phyloP scores from a whole-genome alignment of 176 grass and related monocot species.

The Panicum miliaceum region DNA sequence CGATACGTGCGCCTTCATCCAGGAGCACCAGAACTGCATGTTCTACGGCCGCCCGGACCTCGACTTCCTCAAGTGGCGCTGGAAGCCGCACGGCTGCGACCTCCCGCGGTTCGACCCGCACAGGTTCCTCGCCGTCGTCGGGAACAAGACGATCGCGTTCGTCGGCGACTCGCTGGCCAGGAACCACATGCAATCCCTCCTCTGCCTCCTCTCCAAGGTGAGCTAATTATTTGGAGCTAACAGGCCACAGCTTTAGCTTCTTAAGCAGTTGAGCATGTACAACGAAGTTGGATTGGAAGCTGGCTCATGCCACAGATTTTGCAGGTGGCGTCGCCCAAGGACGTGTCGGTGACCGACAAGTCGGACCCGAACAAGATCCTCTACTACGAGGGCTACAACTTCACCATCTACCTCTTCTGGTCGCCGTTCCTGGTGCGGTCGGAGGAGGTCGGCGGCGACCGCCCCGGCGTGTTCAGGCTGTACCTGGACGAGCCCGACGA shows the following conservation, averaged over 20 bases:
- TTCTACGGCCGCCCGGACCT: slow-evolving; percentile 51
- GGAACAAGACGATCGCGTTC: slow-evolving; percentile 54
- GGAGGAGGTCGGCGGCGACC: slow-evolving; percentile 28
- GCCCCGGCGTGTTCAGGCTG: slow-evolving; percentile 45
- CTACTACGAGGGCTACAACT: slow-evolving; percentile 52
- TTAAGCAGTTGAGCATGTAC: background rate
- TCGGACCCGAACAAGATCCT: slow-evolving; percentile 37
- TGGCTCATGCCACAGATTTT: background rate
- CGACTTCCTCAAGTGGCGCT: slow-evolving; percentile 59
- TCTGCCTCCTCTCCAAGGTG: slow-evolving; percentile 58
- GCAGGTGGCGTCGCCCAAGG: slow-evolving; percentile 45
- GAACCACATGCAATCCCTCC: slow-evolving; percentile 61
- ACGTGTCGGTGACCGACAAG: slow-evolving; percentile 15
- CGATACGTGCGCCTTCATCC: slow-evolving; percentile 50
- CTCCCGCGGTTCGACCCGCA: slow-evolving; percentile 53
- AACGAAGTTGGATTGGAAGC: background rate
- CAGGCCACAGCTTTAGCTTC: background rate
- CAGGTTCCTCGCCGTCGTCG: slow-evolving; percentile 50
- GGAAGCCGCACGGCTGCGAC: slow-evolving; percentile 53
- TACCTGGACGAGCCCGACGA: slow-evolving; percentile 73
- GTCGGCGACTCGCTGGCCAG: slow-evolving; percentile 59
- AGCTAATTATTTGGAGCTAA: background rate
- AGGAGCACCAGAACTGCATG: slow-evolving; percentile 63
- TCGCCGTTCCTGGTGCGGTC: slow-evolving; percentile 68
- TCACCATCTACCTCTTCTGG: slow-evolving; percentile 69